These are phyloP conservation scores for Suillus lakei DNA, from an alignment of 768 basidiomycete genomes.

Conservation along the genomic window DNA sequence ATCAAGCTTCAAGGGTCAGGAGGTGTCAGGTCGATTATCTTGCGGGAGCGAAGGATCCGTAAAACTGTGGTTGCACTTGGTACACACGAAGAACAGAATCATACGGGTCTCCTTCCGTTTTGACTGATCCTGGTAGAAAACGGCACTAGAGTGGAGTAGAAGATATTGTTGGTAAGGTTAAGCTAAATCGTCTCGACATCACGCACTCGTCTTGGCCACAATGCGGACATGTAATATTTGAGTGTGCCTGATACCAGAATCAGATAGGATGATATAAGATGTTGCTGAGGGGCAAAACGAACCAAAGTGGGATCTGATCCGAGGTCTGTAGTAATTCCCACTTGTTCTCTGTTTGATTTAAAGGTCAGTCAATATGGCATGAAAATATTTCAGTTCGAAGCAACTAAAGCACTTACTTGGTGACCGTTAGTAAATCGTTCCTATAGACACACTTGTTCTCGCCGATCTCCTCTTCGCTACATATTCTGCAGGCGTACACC, in stretches of 20 bases:
- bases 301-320: constrained; percentile 90
- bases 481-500: constrained; percentile 92
- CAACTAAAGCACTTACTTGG: constrained; percentile 64
- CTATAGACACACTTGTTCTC: constrained; percentile 91
- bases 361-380: constrained; percentile 12
- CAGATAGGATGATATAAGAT: background rate
- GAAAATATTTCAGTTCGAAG: background rate
- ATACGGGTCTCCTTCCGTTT: constrained; percentile 95
- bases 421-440: constrained; percentile 92
- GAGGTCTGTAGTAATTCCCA: constrained; percentile 88
- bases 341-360: constrained; percentile 72
- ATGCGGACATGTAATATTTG: constrained; percentile 80
- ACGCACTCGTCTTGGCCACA: constrained; percentile 86
- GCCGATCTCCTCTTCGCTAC: constrained; percentile 81
- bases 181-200: background rate
- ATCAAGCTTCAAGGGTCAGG: constrained; percentile 25
- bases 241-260: constrained; percentile 64
- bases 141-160: constrained; percentile 60
- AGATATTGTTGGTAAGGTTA: constrained; percentile 8
- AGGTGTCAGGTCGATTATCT: constrained; percentile 44
- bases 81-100: constrained; percentile 91
- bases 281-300: constrained; percentile 22
- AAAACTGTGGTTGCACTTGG: constrained; percentile 78
- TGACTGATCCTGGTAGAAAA: constrained; percentile 96
- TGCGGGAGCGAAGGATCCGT: constrained; percentile 66